phyloP scores from a whole-genome alignment of 2,329 filamentous ascomycete genomes.

The Pseudonectria buxi region DNA sequence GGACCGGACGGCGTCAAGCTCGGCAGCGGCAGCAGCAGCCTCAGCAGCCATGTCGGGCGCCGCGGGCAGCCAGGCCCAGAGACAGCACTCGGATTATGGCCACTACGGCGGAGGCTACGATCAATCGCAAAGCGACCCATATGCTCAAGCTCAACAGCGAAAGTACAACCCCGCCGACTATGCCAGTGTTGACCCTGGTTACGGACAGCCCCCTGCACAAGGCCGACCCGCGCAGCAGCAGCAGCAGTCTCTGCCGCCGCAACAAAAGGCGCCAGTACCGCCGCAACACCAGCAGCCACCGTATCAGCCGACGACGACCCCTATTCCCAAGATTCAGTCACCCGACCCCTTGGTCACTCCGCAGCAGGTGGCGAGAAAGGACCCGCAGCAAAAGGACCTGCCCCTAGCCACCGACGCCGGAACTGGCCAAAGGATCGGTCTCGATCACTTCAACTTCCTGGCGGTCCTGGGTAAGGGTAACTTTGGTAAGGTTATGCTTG shows the following conservation, averaged over 20 bases:
- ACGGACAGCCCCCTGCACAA: slow-evolving; percentile 28
- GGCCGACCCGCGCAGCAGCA: slow-evolving; percentile 29
- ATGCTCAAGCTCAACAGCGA: slow-evolving; percentile 41
- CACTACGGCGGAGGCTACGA: slow-evolving; percentile 28
- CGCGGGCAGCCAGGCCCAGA: slow-evolving; percentile 30
- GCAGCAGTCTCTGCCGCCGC: slow-evolving; percentile 24
- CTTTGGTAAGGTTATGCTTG: slow-evolving; percentile 99
- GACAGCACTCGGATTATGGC: slow-evolving; percentile 28
- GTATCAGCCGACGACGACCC: slow-evolving; percentile 24
- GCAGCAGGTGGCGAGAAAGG: slow-evolving; percentile 19
- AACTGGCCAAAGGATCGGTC: slow-evolving; percentile 77
- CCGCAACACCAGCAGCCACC: slow-evolving; percentile 30
- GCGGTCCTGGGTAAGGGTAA: slow-evolving; percentile 98
- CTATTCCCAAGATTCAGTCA: slow-evolving; percentile 34
- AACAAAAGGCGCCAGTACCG: slow-evolving; percentile 31
- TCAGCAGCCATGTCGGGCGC: slow-evolving; percentile 50
- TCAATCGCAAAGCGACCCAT: slow-evolving; percentile 30
- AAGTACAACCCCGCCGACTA: slow-evolving; percentile 77
- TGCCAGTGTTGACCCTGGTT: slow-evolving; percentile 50
- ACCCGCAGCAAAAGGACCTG: slow-evolving; percentile 48
- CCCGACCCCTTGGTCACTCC: slow-evolving; percentile 29
- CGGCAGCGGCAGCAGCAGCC: slow-evolving; percentile 52
- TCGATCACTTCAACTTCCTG: slow-evolving; percentile 99
- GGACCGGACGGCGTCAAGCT: slow-evolving; percentile 46
- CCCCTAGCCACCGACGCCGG: slow-evolving; percentile 66